These are phyloP conservation scores for Coffea eugenioides DNA, from an alignment of 257 asterid species.

Conservation along the genomic window DNA sequence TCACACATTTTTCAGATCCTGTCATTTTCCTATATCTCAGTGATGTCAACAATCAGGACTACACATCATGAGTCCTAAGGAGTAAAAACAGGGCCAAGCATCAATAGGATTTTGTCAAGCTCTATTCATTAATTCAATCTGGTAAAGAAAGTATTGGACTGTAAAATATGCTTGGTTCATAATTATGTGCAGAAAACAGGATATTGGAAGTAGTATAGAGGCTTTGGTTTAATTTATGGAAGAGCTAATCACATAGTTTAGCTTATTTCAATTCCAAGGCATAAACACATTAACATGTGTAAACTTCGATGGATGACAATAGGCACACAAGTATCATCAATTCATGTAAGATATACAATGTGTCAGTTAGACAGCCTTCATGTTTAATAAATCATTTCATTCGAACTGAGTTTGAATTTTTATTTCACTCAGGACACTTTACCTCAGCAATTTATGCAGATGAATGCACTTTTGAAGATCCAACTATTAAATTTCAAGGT, in stretches of 20 bases:
- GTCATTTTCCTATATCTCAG: background rate
- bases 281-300: background rate
- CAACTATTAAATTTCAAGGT: conserved; percentile 83
- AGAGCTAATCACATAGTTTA: background rate
- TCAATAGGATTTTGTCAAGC: too few species aligned
- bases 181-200: too few species aligned
- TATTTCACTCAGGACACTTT: conserved; percentile 48
- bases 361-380: background rate
- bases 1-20: background rate
- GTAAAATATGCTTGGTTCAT: too few species aligned
- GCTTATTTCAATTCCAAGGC: background rate
- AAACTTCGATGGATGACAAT: background rate
- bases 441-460: conserved; percentile 68
- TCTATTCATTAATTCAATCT: too few species aligned
- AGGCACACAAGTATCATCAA: background rate
- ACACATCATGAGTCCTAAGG: too few species aligned
- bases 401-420: conserved; percentile 19
- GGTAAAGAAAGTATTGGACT: too few species aligned
- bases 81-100: too few species aligned
- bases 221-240: background rate
- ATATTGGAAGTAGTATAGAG: too few species aligned
- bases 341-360: background rate
- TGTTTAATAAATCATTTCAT: background rate
- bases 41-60: background rate
- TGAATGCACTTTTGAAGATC: conserved; percentile 84